phyloP scores from a whole-genome alignment of 2,329 filamentous ascomycete species.

The Hypoxylon sp. region DNA sequence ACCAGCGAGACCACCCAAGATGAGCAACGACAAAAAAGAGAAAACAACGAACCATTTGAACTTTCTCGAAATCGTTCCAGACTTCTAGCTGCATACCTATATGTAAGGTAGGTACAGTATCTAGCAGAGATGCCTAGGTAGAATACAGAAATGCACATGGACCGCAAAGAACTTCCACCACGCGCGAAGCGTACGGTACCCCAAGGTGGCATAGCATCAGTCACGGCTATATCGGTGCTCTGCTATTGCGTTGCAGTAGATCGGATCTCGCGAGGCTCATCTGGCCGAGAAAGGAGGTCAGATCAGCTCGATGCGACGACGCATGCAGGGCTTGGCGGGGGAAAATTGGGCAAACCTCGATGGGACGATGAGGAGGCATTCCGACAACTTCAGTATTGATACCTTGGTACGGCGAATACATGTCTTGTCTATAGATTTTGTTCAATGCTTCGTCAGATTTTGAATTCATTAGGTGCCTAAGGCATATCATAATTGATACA shows the following conservation, averaged over 20 bases:
- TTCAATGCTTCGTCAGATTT: background rate
- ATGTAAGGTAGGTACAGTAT: no score
- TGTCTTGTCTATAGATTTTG: no score
- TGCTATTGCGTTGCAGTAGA: slow-evolving; percentile 27
- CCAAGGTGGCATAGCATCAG: slow-evolving; percentile 7
- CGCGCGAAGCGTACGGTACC: background rate
- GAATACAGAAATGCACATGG: no score
- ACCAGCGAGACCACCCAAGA: background rate
- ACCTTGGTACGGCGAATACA: no score
- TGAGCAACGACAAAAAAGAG: background rate
- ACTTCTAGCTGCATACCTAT: background rate
- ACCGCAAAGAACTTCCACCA: background rate
- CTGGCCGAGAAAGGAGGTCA: slow-evolving; percentile 17
- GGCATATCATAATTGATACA: background rate
- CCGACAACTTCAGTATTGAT: no score
- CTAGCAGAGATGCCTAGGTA: no score
- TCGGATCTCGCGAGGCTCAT: slow-evolving; percentile 24
- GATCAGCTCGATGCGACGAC: slow-evolving; percentile 30
- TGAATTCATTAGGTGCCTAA: background rate
- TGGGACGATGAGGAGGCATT: background rate
- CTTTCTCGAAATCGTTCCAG: background rate
- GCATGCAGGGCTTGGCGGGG: slow-evolving; percentile 16
- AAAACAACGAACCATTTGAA: no score
- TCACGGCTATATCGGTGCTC: slow-evolving; percentile 9
- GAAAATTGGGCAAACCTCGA: background rate